phyloP scores from a whole-genome alignment of 495 filamentous ascomycete genomes.

The Xylaria bambusicola region DNA sequence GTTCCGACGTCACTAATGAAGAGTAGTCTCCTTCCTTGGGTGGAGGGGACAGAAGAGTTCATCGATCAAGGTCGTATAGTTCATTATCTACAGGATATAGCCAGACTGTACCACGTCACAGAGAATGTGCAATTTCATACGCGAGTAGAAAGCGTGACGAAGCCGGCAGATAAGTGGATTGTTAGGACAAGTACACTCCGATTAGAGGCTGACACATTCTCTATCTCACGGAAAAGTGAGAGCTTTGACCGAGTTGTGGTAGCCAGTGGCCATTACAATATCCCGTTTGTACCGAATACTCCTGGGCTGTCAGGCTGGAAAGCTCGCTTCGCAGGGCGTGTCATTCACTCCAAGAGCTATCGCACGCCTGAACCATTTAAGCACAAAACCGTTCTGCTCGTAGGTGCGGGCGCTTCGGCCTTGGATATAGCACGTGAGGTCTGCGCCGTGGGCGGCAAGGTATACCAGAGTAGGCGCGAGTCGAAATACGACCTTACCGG shows the following conservation, averaged over 20 bases:
- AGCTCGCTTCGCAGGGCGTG: slow-evolving; percentile 46
- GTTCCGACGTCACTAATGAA: slow-evolving; percentile 62
- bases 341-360: slow-evolving; percentile 65
- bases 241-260: slow-evolving; percentile 60
- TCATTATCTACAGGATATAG: slow-evolving; percentile 61
- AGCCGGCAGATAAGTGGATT: slow-evolving; percentile 51
- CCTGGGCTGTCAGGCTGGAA: slow-evolving; percentile 57
- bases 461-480: slow-evolving; percentile 62
- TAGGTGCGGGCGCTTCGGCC: slow-evolving; percentile 64
- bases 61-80: slow-evolving; percentile 58
- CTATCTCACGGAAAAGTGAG: slow-evolving; percentile 35
- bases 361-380: slow-evolving; percentile 50
- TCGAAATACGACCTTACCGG: slow-evolving; percentile 58
- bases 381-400: slow-evolving; percentile 56
- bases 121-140: slow-evolving; percentile 56
- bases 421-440: slow-evolving; percentile 62
- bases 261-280: slow-evolving; percentile 61
- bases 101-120: slow-evolving; percentile 50
- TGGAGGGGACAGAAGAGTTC: slow-evolving; percentile 56
- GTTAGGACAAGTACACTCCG: slow-evolving; percentile 43
- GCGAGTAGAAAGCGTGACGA: slow-evolving; percentile 56
- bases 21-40: slow-evolving; percentile 61
- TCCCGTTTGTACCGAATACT: slow-evolving; percentile 58
- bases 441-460: slow-evolving; percentile 45
- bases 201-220: slow-evolving; percentile 24